Evolutionary conservation across 495 filamentous ascomycete species (phyloP).

Genomic region (Trichoderma orchidacearum): DNA sequence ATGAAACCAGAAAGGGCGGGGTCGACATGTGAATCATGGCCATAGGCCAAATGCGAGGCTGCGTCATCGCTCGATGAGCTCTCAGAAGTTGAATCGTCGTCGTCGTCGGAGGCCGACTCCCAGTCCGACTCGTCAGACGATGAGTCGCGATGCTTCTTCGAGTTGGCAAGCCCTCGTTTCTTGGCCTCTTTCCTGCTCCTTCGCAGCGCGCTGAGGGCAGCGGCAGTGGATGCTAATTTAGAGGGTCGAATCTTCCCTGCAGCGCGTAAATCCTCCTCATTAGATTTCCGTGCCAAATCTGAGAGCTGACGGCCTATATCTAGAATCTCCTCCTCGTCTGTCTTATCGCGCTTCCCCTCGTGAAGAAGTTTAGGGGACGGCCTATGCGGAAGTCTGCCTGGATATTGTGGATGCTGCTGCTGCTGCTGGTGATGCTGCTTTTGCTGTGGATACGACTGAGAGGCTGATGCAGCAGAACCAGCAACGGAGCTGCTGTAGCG

Average conservation of each 20-base stretch:
- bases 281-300: conserved; percentile 28
- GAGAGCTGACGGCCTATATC: conserved; percentile 30
- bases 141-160: conserved; percentile 17
- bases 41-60: conserved; percentile 14
- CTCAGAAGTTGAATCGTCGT: conserved; percentile 27
- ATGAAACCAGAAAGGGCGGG: background rate
- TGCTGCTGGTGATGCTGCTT: background rate
- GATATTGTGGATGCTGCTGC: background rate
- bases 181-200: conserved; percentile 14
- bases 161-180: conserved; percentile 21
- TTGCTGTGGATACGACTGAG: background rate
- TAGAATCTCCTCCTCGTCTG: conserved; percentile 37
- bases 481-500: background rate
- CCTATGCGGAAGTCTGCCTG: conserved; percentile 6
- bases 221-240: conserved; percentile 18
- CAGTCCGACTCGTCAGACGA: conserved; percentile 25
- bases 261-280: conserved; percentile 24
- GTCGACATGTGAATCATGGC: background rate
- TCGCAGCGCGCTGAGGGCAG: conserved; percentile 19
- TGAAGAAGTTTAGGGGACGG: background rate
- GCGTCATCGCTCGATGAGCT: conserved; percentile 21
- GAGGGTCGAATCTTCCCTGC: conserved; percentile 25
- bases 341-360: conserved; percentile 17
- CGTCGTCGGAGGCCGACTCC: conserved; percentile 29
- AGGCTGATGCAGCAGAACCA: background rate